Evolutionary conservation across 2,329 filamentous ascomycete genomes (phyloP), one percentile per base, ranked within the genome.

Genomic region (Penicillium sp.): DNA sequence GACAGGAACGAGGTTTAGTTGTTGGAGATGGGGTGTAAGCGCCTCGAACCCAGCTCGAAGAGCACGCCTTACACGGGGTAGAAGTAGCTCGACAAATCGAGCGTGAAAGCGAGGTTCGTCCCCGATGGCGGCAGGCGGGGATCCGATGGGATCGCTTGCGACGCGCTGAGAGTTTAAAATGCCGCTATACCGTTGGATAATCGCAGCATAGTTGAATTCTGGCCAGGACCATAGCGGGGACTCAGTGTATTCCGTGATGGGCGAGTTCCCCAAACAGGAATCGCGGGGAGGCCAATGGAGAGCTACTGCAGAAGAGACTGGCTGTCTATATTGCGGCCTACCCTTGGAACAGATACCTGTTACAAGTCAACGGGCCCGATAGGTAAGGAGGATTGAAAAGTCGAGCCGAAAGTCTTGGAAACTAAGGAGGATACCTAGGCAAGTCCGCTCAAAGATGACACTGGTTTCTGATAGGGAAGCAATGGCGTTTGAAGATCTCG

Each of bases 131-230:
- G 20, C 2, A 41, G 19, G 47, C 14, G 39, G 41, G 7, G 38
- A 50, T 7, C 13, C 36, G 20, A 50, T 41, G 10, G 37, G 38
- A 5, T 50, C 41, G 19, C 26, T 9, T 9, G 5, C 11, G 20
- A 52, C 47, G 19, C 35, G 40, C 15, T 25, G 37, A 11, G 23
- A 18, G 30, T 44, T 27, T 19, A 52, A 29, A 10, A 40, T 1
- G 13, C 8, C 25, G 4, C 41, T 33, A 28, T 45, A 52, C 20
- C 29, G 40, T 20, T 43, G 38, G 21, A 47, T 41, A 16, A 52
- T 47, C 6, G 20, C 32, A 7, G 18, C 3, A 26, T 49, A 45
- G 20, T 23, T 47, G 36, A 52, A 50, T 18, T 49, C 43, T 10
- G 35, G 36, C 46, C 49, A 52, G 37, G 30, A 33, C 21, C 19